Percentiles rank a stretch among this genome's conserved stretches.
Evolutionary conservation across 495 filamentous ascomycete genomes (phyloP).

Genomic region (Pyrenula aspistea): DNA sequence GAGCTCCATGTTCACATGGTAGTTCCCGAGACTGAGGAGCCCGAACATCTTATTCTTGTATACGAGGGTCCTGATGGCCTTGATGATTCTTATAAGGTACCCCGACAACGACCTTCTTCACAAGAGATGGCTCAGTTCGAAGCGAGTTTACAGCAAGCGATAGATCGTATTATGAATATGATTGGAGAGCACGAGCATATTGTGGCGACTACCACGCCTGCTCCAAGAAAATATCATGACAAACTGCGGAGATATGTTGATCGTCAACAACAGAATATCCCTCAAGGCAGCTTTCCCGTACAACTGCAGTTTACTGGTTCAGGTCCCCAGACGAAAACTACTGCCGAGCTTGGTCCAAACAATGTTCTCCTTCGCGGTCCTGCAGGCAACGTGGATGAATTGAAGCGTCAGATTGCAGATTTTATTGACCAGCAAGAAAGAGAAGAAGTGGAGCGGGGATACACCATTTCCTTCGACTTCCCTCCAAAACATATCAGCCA

Average conservation of each 20-base stretch:
- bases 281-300: conserved; percentile 56
- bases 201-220: conserved; percentile 47
- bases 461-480: conserved; percentile 76
- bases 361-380: conserved; percentile 67
- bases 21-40: conserved; percentile 52
- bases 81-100: conserved; percentile 51
- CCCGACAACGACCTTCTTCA: conserved; percentile 45
- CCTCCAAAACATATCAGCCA: conserved; percentile 88
- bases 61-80: conserved; percentile 59
- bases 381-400: conserved; percentile 51
- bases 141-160: conserved; percentile 57
- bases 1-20: conserved; percentile 73
- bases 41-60: conserved; percentile 63
- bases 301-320: conserved; percentile 17
- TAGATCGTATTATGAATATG: conserved; percentile 54
- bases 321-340: not conserved
- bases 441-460: conserved; percentile 80
- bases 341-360: conserved; percentile 4
- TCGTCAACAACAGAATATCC: conserved; percentile 57
- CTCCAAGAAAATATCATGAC: conserved; percentile 67
- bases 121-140: conserved; percentile 54
- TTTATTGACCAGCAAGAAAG: conserved; percentile 77
- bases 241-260: conserved; percentile 69
- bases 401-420: conserved; percentile 52
- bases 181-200: conserved; percentile 63